A percentile compares a stretch with the other conserved stretches of the same genome.
These are phyloP conservation scores for Nicotiana attenuata DNA, from an alignment of 257 asterid genomes.

Conservation along the genomic window DNA sequence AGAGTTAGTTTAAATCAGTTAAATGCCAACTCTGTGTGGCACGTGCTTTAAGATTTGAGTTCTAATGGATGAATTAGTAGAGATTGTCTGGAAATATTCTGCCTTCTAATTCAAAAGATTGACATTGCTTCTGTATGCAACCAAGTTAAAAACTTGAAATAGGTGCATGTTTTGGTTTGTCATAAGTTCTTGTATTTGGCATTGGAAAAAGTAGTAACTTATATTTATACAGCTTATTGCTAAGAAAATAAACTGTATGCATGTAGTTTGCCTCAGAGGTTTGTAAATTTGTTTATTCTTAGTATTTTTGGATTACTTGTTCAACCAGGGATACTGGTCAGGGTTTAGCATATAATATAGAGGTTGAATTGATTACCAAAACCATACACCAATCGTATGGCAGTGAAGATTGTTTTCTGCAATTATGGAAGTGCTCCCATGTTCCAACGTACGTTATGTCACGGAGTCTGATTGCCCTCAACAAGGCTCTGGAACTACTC, in stretches of 20 bases:
- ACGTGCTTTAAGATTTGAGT: background rate
- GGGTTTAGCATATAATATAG: conserved; percentile 20
- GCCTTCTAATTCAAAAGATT: background rate
- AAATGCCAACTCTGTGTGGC: background rate
- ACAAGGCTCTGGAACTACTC: conserved; percentile 41
- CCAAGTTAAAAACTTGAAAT: background rate
- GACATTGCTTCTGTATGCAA: background rate
- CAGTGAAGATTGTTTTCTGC: conserved; percentile 25
- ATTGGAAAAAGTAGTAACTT: background rate
- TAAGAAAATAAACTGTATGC: background rate
- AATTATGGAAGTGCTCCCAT: conserved; percentile 68
- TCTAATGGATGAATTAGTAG: background rate
- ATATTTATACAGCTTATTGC: background rate
- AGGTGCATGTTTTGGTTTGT: conserved; percentile 2
- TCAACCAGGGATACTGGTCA: conserved; percentile 27
- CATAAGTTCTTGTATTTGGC: background rate
- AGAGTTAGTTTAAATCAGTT: background rate
- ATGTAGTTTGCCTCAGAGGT: background rate
- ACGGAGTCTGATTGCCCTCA: conserved; percentile 55
- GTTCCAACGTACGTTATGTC: conserved; percentile 39
- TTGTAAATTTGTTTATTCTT: background rate
- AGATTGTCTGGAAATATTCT: background rate
- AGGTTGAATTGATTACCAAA: conserved; percentile 2
- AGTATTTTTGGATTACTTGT: background rate
- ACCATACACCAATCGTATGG: conserved; percentile 17